Conservation (phyloP, 768 basidiomycete species). For the Grammothele lineata region DNA sequence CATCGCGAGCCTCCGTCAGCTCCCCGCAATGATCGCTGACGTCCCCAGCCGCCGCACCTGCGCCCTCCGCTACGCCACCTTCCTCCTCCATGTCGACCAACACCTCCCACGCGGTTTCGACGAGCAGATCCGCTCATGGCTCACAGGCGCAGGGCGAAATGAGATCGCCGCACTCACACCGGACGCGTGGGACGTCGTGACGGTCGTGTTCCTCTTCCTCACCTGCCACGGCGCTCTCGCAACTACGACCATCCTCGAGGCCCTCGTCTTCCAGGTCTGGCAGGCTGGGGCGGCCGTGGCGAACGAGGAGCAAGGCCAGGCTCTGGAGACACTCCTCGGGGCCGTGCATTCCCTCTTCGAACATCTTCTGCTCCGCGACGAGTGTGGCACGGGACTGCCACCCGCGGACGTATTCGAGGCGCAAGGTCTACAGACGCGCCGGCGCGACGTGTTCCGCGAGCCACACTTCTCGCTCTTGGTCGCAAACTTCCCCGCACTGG, state of each 20-base stretch:
- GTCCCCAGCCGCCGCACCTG: constrained; percentile 41
- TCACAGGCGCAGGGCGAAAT: constrained; percentile 59
- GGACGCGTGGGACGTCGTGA: constrained; percentile 67
- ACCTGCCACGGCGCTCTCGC: constrained; percentile 63
- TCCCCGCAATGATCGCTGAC: constrained; percentile 53
- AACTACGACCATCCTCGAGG: constrained; percentile 67
- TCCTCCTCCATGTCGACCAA: constrained; percentile 70
- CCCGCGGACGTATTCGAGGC: constrained; percentile 56
- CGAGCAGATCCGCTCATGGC: constrained; percentile 67
- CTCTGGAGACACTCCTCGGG: constrained; percentile 49
- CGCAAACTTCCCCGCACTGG: constrained; percentile 60
- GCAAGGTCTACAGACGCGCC: constrained; percentile 65
- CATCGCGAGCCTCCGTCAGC: constrained; percentile 67
- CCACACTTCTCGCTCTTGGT: constrained; percentile 63
- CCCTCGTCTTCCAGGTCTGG: constrained; percentile 81
- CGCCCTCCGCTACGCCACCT: constrained; percentile 63
- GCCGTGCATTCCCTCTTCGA: constrained; percentile 63
- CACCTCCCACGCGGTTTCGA: constrained; percentile 75
- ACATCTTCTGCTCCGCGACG: constrained; percentile 52
- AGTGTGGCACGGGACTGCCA: constrained; percentile 34
- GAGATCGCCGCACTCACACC: constrained; percentile 55
- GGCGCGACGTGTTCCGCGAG: constrained; percentile 63
- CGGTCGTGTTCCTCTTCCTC: constrained; percentile 58
- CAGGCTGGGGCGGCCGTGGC: constrained; percentile 43
- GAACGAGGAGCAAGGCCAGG: constrained; percentile 32